phyloP scores from a whole-genome alignment of 164 flowering plant species.

The Vitis cinerea region DNA sequence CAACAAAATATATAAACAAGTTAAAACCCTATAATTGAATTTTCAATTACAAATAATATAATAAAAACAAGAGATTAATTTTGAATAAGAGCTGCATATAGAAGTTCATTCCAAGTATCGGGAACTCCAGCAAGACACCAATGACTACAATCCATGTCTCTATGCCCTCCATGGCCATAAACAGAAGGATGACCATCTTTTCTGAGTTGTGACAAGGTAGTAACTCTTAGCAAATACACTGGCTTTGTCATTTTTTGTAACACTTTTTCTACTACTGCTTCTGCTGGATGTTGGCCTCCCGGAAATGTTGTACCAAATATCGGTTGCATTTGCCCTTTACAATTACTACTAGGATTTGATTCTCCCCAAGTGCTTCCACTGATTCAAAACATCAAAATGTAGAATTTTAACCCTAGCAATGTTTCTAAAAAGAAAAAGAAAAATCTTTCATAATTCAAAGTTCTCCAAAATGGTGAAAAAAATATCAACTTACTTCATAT shows the following conservation, averaged over 20 bases:
- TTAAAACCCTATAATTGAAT: no score
- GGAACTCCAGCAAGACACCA: slow-evolving; percentile 60
- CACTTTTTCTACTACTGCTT: slow-evolving; percentile 30
- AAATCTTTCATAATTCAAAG: neutral
- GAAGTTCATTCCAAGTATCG: slow-evolving; percentile 49
- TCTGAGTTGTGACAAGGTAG: slow-evolving; percentile 35
- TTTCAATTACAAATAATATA: no score
- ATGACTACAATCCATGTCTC: slow-evolving; percentile 41
- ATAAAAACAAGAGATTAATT: neutral
- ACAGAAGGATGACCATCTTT: slow-evolving; percentile 46
- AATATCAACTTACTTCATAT: slow-evolving; percentile 24
- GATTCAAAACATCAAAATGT: neutral
- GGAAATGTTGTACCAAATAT: slow-evolving; percentile 12
- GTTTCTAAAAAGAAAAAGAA: neutral
- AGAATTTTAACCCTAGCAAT: no score
- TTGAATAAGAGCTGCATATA: slow-evolving; percentile 28
- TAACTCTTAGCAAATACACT: slow-evolving; percentile 34
- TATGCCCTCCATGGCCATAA: slow-evolving; percentile 31
- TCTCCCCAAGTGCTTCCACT: slow-evolving; percentile 32
- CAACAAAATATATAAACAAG: neutral
- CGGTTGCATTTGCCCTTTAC: slow-evolving; percentile 26
- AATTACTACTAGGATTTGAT: neutral
- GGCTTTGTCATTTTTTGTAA: slow-evolving; percentile 17
- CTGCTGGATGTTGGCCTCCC: slow-evolving; percentile 31
- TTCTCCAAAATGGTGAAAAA: neutral